Evolutionary conservation across 805 yeast species (phyloP).

Genomic region (Yarrowia phangngaensis): DNA sequence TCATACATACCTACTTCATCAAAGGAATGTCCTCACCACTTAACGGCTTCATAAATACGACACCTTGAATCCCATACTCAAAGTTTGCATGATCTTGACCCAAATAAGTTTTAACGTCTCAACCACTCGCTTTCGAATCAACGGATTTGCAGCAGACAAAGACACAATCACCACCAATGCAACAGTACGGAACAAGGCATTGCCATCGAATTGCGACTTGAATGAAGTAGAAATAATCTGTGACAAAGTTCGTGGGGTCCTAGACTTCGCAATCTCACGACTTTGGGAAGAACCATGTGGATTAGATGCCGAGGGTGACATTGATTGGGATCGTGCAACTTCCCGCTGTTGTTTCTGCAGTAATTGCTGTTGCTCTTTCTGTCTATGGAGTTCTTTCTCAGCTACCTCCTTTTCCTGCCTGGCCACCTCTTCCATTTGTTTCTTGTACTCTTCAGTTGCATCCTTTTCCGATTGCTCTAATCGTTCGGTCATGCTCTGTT

Average conservation of each 20-base stretch:
- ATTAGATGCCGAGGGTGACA: neutral
- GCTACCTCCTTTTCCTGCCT: slow-evolving; percentile 7
- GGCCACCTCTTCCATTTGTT: slow-evolving; percentile 4
- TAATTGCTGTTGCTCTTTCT: neutral
- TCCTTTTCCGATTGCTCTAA: slow-evolving; percentile 11
- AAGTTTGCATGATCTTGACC: slow-evolving; percentile 23
- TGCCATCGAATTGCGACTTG: slow-evolving; percentile 17
- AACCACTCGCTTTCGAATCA: slow-evolving; percentile 19
- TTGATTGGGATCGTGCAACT: no score
- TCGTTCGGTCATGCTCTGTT: slow-evolving; percentile 16
- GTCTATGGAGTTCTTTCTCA: slow-evolving; percentile 1
- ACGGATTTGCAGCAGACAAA: slow-evolving; percentile 24
- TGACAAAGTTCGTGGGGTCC: slow-evolving; percentile 10
- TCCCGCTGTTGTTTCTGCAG: slow-evolving; percentile 12
- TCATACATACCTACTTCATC: no score
- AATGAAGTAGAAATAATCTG: slow-evolving; percentile 7
- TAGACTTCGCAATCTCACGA: neutral
- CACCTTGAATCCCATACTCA: slow-evolving; percentile 27
- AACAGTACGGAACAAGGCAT: slow-evolving; percentile 18
- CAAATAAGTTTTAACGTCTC: slow-evolving; percentile 6
- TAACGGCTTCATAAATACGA: slow-evolving; percentile 16
- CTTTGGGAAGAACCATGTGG: neutral
- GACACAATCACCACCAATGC: slow-evolving; percentile 19
- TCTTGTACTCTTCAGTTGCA: neutral
- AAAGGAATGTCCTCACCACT: neutral